Conservation (phyloP, 164 flowering plant species). For the Akebia trifoliata region DNA sequence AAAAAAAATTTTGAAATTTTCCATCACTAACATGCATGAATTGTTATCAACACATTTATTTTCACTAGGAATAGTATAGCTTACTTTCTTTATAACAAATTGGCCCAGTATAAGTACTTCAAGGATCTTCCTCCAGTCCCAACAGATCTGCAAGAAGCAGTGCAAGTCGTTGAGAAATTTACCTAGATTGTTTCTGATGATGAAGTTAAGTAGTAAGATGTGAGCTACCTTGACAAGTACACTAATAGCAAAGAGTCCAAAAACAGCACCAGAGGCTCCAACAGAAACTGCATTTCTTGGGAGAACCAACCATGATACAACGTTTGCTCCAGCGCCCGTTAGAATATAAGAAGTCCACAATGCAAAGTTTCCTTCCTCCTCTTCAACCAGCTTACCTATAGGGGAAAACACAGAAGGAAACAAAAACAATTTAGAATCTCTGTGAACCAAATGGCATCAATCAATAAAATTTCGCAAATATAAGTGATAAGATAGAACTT, state of each 20-base stretch:
- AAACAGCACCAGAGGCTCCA: conserved; percentile 98
- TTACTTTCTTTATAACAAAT: conserved; percentile 85
- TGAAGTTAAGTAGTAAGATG: conserved; percentile 1
- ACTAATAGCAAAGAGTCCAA: conserved; percentile 94
- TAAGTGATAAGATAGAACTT: conserved; percentile 11
- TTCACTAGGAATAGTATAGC: not conserved
- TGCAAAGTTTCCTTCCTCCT: conserved; percentile 92
- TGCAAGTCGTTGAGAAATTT: conserved; percentile 1
- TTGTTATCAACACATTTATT: too few species aligned
- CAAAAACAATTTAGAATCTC: not conserved
- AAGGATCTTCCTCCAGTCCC: conserved; percentile 99
- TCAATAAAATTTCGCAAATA: not conserved
- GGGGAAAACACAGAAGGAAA: not conserved
- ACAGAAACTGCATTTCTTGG: conserved; percentile 92
- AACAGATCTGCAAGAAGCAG: conserved; percentile 56
- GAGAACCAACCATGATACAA: conserved; percentile 89
- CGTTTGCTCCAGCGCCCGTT: conserved; percentile 93
- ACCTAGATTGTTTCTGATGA: not conserved
- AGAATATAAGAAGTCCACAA: conserved; percentile 86
- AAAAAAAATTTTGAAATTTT: too few species aligned
- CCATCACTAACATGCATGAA: too few species aligned
- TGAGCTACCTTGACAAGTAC: conserved; percentile 85
- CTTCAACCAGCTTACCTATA: conserved; percentile 96
- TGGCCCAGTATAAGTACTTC: conserved; percentile 96
- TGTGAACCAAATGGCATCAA: not conserved